These are phyloP conservation scores for Mikania micrantha DNA, from an alignment of 129 eudicot genomes.

Conservation along the genomic window DNA sequence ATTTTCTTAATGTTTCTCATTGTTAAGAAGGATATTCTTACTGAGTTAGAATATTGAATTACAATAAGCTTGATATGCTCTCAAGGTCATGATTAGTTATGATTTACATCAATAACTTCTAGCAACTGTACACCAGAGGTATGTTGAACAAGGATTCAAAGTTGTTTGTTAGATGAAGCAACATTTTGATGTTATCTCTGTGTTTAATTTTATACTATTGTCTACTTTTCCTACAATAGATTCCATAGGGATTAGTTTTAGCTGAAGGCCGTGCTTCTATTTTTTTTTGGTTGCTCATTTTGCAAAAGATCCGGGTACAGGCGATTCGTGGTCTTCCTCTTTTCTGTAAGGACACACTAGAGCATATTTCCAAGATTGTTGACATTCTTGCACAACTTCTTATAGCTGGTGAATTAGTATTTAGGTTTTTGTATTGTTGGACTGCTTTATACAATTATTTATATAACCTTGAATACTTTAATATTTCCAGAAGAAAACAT, in stretches of 20 bases:
- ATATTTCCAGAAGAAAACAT: constrained; percentile 70
- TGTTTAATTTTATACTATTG: neutral
- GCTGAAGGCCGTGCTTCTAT: constrained; percentile 9
- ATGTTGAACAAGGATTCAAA: neutral
- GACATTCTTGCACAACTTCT: constrained; percentile 95
- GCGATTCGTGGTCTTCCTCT: constrained; percentile 97
- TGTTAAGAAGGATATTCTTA: neutral
- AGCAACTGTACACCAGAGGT: neutral
- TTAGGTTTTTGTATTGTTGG: constrained; percentile 1
- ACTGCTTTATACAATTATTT: neutral
- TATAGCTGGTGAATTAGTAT: no score
- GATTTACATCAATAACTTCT: neutral
- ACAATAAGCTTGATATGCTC: neutral
- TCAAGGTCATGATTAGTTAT: neutral
- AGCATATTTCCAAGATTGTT: constrained; percentile 81
- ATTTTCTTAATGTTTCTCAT: neutral
- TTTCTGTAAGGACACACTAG: constrained; percentile 94
- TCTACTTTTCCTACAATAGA: neutral
- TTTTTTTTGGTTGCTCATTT: constrained; percentile 11
- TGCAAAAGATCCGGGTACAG: constrained; percentile 57
- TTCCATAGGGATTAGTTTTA: neutral
- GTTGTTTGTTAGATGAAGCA: neutral
- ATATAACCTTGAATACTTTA: constrained; percentile 17
- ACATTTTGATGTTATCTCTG: neutral
- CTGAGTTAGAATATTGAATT: no score